Percentiles rank a stretch among this genome's conserved stretches.
Conservation (phyloP, 2,329 filamentous ascomycete genomes). For the Aquanectria penicillioides region DNA sequence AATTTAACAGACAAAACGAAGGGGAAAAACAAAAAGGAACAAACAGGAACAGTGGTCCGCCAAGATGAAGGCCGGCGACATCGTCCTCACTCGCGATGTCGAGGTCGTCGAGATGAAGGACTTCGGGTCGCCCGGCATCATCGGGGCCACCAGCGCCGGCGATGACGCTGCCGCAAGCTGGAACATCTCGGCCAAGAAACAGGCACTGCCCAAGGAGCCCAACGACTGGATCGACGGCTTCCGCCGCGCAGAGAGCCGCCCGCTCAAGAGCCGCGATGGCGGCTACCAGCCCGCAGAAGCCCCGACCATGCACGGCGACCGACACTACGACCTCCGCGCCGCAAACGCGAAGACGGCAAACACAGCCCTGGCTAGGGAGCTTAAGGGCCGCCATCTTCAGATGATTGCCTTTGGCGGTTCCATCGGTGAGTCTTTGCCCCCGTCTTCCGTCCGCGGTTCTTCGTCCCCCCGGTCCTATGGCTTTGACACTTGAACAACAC, state of each 20-base stretch:
- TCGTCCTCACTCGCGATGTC: conserved; percentile 21
- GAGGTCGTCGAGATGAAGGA: conserved; percentile 25
- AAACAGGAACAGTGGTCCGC: background rate
- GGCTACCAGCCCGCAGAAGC: conserved; percentile 30
- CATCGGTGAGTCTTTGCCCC: conserved; percentile 74
- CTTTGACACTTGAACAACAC: conserved; percentile 83
- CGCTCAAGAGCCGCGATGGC: conserved; percentile 33
- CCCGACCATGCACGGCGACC: conserved; percentile 44
- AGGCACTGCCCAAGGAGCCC: background rate
- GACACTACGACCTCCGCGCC: conserved; percentile 64
- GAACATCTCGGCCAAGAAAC: conserved; percentile 20
- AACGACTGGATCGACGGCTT: conserved; percentile 27
- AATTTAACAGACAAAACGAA: background rate
- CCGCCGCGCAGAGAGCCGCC: conserved; percentile 22
- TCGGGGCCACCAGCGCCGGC: background rate
- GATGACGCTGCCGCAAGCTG: background rate
- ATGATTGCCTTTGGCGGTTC: conserved; percentile 98
- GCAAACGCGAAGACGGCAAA: conserved; percentile 79
- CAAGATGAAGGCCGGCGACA: conserved; percentile 19
- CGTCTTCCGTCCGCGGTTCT: no score
- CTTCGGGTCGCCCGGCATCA: background rate
- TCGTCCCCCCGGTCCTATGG: no score
- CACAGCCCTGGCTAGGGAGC: conserved; percentile 77
- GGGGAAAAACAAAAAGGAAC: background rate
- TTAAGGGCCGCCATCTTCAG: conserved; percentile 88